Percentiles rank a stretch among this genome's conserved stretches.
Evolutionary conservation across 2,329 filamentous ascomycete species (phyloP).

Genomic region (Plenodomus biglobosus): DNA sequence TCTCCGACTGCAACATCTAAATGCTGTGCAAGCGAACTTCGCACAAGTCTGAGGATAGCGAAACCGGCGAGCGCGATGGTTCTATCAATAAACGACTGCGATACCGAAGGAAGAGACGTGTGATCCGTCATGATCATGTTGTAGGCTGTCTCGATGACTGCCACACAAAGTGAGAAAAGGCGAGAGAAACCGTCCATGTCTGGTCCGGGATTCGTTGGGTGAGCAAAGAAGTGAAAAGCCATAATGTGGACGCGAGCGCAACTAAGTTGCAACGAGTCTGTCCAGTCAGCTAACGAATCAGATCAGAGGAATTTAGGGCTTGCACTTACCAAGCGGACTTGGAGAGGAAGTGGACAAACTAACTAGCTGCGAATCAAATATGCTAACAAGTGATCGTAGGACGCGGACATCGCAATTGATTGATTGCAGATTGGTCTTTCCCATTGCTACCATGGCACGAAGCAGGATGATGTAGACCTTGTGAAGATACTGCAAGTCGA

Average conservation of each 20-base stretch:
- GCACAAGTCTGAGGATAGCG: slow-evolving; percentile 34
- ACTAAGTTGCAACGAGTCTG: slow-evolving; percentile 38
- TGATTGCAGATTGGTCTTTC: slow-evolving; percentile 37
- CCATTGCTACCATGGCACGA: slow-evolving; percentile 39
- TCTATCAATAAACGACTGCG: slow-evolving; percentile 39
- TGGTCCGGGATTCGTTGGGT: slow-evolving; percentile 27
- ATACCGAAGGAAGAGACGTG: slow-evolving; percentile 29
- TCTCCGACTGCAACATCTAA: slow-evolving; percentile 40
- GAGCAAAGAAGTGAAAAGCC: slow-evolving; percentile 42
- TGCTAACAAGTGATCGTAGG: slow-evolving; percentile 37
- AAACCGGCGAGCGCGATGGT: slow-evolving; percentile 39
- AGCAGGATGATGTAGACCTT: slow-evolving; percentile 39
- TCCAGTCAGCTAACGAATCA: slow-evolving; percentile 12
- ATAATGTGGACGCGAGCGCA: slow-evolving; percentile 41
- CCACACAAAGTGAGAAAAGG: slow-evolving; percentile 39
- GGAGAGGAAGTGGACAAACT: slow-evolving; percentile 33
- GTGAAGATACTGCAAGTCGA: slow-evolving; percentile 37
- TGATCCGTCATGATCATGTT: slow-evolving; percentile 23
- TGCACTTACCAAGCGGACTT: slow-evolving; percentile 34
- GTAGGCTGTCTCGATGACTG: slow-evolving; percentile 30
- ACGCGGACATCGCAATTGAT: slow-evolving; percentile 34
- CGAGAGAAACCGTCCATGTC: slow-evolving; percentile 34
- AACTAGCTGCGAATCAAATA: slow-evolving; percentile 41
- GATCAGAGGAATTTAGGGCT: neutral
- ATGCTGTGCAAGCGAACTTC: slow-evolving; percentile 35